phyloP scores from a whole-genome alignment of 495 filamentous ascomycete genomes.

The Neurospora discreta region DNA sequence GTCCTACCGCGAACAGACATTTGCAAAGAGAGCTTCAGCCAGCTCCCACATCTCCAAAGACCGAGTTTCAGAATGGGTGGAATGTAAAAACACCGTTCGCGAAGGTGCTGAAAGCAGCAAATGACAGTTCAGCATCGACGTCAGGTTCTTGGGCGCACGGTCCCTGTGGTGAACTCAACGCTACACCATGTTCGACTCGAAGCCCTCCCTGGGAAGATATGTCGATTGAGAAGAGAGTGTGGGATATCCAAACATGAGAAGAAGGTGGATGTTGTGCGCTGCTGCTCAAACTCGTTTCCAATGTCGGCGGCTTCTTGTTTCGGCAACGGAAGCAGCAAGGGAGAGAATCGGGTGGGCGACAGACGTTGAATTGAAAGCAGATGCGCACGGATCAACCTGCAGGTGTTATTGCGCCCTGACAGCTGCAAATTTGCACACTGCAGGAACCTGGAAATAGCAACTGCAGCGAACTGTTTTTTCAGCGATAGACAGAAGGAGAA shows the following conservation, averaged over 20 bases:
- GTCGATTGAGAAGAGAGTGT: neutral
- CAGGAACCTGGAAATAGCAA: too few species aligned
- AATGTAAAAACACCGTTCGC: neutral
- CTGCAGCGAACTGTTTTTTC: too few species aligned
- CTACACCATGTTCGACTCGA: neutral
- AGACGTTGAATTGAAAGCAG: neutral
- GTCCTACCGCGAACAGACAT: neutral
- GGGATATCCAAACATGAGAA: neutral
- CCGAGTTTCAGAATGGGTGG: neutral
- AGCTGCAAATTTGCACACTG: neutral
- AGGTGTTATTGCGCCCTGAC: neutral
- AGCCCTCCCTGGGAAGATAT: neutral
- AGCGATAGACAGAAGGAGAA: too few species aligned
- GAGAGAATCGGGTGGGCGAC: neutral
- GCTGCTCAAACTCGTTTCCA: neutral
- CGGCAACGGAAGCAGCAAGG: neutral
- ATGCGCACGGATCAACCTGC: neutral
- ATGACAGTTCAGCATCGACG: neutral
- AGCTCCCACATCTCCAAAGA: neutral
- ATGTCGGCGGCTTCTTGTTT: neutral
- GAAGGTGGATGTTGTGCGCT: neutral
- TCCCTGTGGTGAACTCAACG: neutral
- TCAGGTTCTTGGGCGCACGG: neutral
- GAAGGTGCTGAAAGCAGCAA: neutral
- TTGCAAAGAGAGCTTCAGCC: neutral